Evolutionary conservation across 2,329 filamentous ascomycete genomes (phyloP).

Genomic region (Mariannaea elegans): DNA sequence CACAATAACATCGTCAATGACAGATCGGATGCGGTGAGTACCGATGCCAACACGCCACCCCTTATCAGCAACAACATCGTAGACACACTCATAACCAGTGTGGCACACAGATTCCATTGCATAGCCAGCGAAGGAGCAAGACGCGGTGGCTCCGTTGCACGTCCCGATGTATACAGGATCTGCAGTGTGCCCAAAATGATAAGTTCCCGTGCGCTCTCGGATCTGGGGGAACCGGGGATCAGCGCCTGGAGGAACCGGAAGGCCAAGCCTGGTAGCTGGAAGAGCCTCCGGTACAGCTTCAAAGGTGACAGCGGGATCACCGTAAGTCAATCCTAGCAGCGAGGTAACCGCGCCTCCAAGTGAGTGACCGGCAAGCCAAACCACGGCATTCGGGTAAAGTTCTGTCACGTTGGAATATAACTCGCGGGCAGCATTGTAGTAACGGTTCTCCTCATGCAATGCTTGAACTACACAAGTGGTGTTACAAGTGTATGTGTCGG

Average conservation of each 20-base stretch:
- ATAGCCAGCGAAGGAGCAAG: conserved; percentile 91
- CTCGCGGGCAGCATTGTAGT: conserved; percentile 89
- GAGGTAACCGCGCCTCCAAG: conserved; percentile 89
- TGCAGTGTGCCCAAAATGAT: conserved; percentile 94
- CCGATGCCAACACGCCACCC: conserved; percentile 92
- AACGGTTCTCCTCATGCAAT: conserved; percentile 83
- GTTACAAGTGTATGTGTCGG: conserved; percentile 88
- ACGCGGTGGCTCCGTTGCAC: conserved; percentile 89
- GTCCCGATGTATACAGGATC: conserved; percentile 95
- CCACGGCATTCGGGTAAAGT: conserved; percentile 82
- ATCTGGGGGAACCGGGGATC: conserved; percentile 76
- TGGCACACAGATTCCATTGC: conserved; percentile 95
- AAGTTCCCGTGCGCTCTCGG: conserved; percentile 77
- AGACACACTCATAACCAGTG: conserved; percentile 85
- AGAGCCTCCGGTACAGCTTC: conserved; percentile 93
- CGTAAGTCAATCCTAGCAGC: conserved; percentile 91
- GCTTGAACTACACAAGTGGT: conserved; percentile 84
- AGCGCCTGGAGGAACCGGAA: conserved; percentile 84
- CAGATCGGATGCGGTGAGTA: conserved; percentile 87
- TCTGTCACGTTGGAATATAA: conserved; percentile 93
- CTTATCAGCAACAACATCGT: conserved; percentile 90
- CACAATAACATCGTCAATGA: conserved; percentile 87
- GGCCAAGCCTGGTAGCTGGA: conserved; percentile 82
- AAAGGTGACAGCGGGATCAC: conserved; percentile 89
- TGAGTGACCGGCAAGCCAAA: conserved; percentile 94